Evolutionary conservation across 75 land plant genomes (phyloP), one percentile per base, ranked within the genome.

Genomic region (Picea glauca): DNA sequence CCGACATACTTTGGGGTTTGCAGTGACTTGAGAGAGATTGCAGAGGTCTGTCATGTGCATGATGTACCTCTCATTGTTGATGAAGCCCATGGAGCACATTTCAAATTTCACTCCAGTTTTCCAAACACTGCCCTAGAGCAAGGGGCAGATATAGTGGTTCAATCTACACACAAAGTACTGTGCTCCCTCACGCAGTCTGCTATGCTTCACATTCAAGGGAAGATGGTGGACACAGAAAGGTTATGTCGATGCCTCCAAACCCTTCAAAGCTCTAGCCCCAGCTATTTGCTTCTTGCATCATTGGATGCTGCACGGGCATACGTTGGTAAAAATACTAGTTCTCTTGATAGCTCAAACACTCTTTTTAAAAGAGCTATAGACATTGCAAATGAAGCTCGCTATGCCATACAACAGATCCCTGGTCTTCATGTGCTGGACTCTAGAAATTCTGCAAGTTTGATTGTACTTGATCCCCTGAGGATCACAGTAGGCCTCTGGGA

Each of bases 81-180:
- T 76, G 99, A 96, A 80, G 99, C 99, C 38, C 99, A 96, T 80
- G 99, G 99, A 14, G 99, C 91, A 12, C 99, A 96, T 75, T 92
- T 96, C 66, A 84, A 82, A 57, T 96, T 96, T 80, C 97, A 96
- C 77, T 83, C 79, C 20, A 58, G 80, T 63, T 78, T 96, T 30
- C 99, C 99, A 38, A 61, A n/a, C 33, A 86, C 99, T 12, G 91
- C 94, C 13, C 83, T 96, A 26, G 90, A 92, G 77, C 94, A 96
- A 82, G 94, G 97, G 4, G 97, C 97, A 11, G 97, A 96, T 86
- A 73, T 96, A 17, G 93, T 83, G 9, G 90, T 90, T 30, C 99
- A 96, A 74, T 96, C 99, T 18, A 96, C 97, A 26, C 97, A 96
- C 84, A 96, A 96, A 78, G 97, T 94, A 56, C 81, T 96, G 40